Conservation (phyloP, 139 green algal genomes). For the Trebouxia sp. region DNA sequence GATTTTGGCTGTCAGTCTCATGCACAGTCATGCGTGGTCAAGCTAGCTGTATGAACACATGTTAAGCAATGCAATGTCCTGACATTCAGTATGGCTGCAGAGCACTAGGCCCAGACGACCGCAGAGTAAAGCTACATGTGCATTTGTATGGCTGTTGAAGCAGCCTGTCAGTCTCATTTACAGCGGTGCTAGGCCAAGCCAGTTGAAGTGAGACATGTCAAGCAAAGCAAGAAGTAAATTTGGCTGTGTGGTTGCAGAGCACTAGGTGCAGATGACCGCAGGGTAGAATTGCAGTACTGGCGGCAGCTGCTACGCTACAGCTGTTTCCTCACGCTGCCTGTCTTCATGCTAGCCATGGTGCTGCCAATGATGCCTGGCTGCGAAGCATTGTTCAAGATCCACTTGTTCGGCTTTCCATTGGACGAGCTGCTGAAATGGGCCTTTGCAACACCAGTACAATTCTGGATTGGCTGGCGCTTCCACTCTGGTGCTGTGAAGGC, state of each 20-base stretch:
- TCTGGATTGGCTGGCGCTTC: conserved; percentile 92
- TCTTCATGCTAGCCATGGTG: conserved; percentile 92
- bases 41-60: too few species aligned
- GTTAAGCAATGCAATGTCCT: too few species aligned
- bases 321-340: conserved; percentile 78
- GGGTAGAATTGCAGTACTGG: conserved; percentile 61
- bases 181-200: too few species aligned
- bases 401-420: conserved; percentile 73
- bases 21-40: too few species aligned
- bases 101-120: too few species aligned
- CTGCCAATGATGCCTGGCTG: conserved; percentile 67
- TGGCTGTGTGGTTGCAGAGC: not conserved
- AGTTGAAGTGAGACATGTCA: too few species aligned
- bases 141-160: too few species aligned
- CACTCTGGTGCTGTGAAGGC: conserved; percentile 81
- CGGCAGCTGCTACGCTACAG: conserved; percentile 43
- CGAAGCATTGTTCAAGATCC: conserved; percentile 33
- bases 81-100: too few species aligned
- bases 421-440: conserved; percentile 81
- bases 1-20: too few species aligned
- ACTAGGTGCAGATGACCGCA: conserved; percentile 11
- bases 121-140: too few species aligned
- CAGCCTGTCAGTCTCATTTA: too few species aligned
- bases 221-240: too few species aligned
- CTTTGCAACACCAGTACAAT: conserved; percentile 90